Evolutionary conservation across 305 asterid species (phyloP).

Genomic region (Fraxinus nigra): DNA sequence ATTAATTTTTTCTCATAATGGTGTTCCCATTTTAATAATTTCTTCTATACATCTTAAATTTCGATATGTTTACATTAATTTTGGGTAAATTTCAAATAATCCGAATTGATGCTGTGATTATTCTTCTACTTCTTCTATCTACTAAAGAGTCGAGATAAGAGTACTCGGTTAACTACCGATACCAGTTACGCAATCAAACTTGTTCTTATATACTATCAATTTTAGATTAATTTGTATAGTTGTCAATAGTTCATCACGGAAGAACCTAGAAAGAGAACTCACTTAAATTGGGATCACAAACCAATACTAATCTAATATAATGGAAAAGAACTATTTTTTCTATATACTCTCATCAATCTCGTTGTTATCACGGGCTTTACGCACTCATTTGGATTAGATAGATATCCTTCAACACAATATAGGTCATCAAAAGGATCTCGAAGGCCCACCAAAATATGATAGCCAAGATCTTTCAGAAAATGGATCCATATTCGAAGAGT

Average conservation of each 20-base stretch:
- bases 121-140: background rate
- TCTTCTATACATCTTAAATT: too few species aligned
- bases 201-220: background rate
- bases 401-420: background rate
- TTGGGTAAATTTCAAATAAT: background rate
- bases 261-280: background rate
- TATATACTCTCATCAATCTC: background rate
- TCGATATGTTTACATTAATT: background rate
- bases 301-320: too few species aligned
- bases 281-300: background rate
- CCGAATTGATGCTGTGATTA: background rate
- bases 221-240: background rate
- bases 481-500: background rate
- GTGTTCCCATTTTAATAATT: background rate
- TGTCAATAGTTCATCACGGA: background rate
- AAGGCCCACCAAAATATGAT: background rate
- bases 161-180: background rate
- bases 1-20: slow-evolving; percentile 5
- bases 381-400: too few species aligned
- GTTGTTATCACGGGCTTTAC: background rate
- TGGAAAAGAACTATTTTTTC: background rate
- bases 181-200: background rate
- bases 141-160: background rate
- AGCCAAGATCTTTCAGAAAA: background rate
- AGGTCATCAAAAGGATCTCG: background rate